Evolutionary conservation across 495 filamentous ascomycete genomes (phyloP), one percentile per base, ranked within the genome.

Genomic region (Sordaria brevicollis): DNA sequence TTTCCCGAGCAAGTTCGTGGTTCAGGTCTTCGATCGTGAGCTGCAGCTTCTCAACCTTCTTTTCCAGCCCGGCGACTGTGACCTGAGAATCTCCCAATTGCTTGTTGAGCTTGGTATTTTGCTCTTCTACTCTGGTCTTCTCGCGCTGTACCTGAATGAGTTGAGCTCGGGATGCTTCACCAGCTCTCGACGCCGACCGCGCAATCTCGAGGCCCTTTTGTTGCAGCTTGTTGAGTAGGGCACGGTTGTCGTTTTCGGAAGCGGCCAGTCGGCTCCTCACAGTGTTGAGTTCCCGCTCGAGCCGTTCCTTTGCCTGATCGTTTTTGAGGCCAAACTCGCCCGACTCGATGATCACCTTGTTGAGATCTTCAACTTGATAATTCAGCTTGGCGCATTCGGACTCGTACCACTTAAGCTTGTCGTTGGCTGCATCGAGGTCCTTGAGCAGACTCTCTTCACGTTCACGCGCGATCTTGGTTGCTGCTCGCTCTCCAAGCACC

Each of bases 121-220:
- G 90, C 72, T 96, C 94, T 54, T 97, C 93, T 1, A 92, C 74
- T 78, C 90, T 94, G 1, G 87, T 76, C 80, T 97, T 97, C 73
- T 97, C 95, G 10, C 91, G 86, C 73, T 95, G 93, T 5, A 98
- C 81, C 33, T 85, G 89, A 21, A 86, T 77, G 70, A 97, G 81
- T 65, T 93, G 90, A n/a, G 89, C 85, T 21, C 93, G 88, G 57
- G 94, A 92, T 69, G 87, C 91, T 69, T 99, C 95, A 68, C 87
- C 92, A 34, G 92, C 95, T 69, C 88, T 89, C 3, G 94, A 96
- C 71, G 87, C 92, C 5, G 95, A 94, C 43, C 96, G 86, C 35
- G 93, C 94, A 76, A 99, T 95, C 76, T 99, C 95, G 8, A 99
- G 88, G 57, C 96, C 96, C 85, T 99, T 99, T 75, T 97, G 94